Evolutionary conservation across 208 protist genomes (phyloP), one percentile per base, ranked within the genome.

Genomic region (Histomonas meleagridis): DNA sequence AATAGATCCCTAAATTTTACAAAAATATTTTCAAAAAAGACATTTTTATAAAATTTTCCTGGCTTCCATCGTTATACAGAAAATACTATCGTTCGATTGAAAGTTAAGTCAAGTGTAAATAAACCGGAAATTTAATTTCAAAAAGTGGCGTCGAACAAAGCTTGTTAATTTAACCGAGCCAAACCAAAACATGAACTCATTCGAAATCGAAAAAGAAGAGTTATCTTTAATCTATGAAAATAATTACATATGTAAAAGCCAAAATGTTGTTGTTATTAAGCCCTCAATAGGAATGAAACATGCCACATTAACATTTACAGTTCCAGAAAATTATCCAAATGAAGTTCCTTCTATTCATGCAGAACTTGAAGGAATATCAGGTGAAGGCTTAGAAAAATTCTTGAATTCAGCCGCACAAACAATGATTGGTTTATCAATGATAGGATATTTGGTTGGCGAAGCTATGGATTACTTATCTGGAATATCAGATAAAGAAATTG

Each of bases 121-220:
- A n/a, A n/a, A n/a, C n/a, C n/a, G n/a, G n/a, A n/a, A n/a, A n/a
- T n/a, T n/a, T n/a, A n/a, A n/a, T n/a, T n/a, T n/a, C n/a, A n/a
- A n/a, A n/a, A n/a, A n/a, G n/a, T n/a, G n/a, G n/a, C n/a, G n/a
- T n/a, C n/a, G n/a, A n/a, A n/a, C n/a, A n/a, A n/a, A n/a, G n/a
- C n/a, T n/a, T n/a, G n/a, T n/a, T n/a, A n/a, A n/a, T n/a, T n/a
- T n/a, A n/a, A n/a, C n/a, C n/a, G n/a, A n/a, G n/a, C n/a, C n/a
- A n/a, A n/a, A n/a, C n/a, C n/a, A n/a, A n/a, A n/a, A n/a, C n/a
- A 86, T 86, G 76, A 86, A 86, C 38, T 32, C 14, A 18, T 86
- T 86, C 55, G 76, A 86, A 46, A 16, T 55, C 38, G 76, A 86
- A n/a, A 86, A 86, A 86, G 76, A 86, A 55, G 76, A 86, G 32